Base-by-base conservation (phyloP, 331 rosid genomes). In the Malus hybrid region DNA sequence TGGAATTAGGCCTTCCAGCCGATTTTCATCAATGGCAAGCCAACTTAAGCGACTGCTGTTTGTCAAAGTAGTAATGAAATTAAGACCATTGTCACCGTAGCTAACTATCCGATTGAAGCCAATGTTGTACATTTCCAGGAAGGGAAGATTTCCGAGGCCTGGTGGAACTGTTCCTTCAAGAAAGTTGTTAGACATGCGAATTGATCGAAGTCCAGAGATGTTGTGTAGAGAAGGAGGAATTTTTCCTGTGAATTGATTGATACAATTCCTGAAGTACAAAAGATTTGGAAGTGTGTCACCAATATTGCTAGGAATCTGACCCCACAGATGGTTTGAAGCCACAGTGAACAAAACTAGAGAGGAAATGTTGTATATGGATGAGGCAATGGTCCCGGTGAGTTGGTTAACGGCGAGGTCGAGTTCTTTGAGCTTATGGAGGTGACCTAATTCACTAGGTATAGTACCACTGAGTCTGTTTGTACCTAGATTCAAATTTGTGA, bases 191-290 rank as follows among this genome's bases (percentile, higher is more conserved):
- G 85, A 83, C 79, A 92, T 82, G 0, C 92, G 81, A 13, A 92
- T 88, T 83, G 33, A 64, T 60, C 30, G 42, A 88, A 86, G 28
- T 15, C 82, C 84, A 8, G 92, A 88, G 55, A 90, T 87, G 34
- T 93, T 93, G 66, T 90, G 93, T 56, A 90, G 63, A 12, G 96
- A 92, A 42, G 79, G 82, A 2, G 96, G 96, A 82, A 88, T 87
- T 28, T 72, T 74, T 42, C 93, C 92, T 0, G 88, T 92, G 69
- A 89, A 84, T n/a, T 71, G 82, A 34, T 90, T 92, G 67, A 87
- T 12, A 66, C 97, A 93, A 7, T 82, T 72, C n/a, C 80, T 76
- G 84, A 88, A 87, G 16, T 75, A 52, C 13, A 87, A 15, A 42
- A 93, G 85, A 22, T 90, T 88, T 15, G 94, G 96, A 74, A 88